Evolutionary conservation across 2,329 filamentous ascomycete genomes (phyloP).

Genomic region (Nemania bipapillata): DNA sequence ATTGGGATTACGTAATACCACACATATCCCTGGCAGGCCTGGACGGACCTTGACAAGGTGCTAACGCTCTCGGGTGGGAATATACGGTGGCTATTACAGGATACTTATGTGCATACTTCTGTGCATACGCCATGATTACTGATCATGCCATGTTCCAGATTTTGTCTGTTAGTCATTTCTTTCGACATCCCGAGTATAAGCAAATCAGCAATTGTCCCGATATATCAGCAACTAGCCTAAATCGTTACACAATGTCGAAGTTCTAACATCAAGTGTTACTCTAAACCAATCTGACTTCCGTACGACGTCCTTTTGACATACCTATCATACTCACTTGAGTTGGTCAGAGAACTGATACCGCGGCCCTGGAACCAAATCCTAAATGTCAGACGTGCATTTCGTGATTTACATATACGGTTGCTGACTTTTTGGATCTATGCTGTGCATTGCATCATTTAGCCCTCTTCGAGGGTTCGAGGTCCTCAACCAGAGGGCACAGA

Average conservation of each 20-base stretch:
- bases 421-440: constrained; percentile 19
- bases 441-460: neutral
- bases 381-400: constrained; percentile 32
- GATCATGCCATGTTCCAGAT: neutral
- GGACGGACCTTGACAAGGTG: neutral
- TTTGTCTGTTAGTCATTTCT: neutral
- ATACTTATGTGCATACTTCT: no score
- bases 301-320: no score
- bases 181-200: neutral
- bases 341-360: constrained; percentile 29
- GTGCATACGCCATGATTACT: neutral
- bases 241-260: neutral
- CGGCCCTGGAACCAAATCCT: constrained; percentile 30
- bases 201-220: neutral
- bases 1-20: constrained; percentile 22
- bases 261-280: no score
- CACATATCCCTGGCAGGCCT: neutral
- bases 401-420: constrained; percentile 12
- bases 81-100: neutral
- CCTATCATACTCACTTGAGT: constrained; percentile 25
- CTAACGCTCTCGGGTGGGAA: neutral
- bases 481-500: constrained; percentile 4
- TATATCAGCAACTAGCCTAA: neutral
- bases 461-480: constrained; percentile 12
- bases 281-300: no score